Evolutionary conservation across 495 filamentous ascomycete genomes (phyloP).

Genomic region (Pyrenula massariospora): DNA sequence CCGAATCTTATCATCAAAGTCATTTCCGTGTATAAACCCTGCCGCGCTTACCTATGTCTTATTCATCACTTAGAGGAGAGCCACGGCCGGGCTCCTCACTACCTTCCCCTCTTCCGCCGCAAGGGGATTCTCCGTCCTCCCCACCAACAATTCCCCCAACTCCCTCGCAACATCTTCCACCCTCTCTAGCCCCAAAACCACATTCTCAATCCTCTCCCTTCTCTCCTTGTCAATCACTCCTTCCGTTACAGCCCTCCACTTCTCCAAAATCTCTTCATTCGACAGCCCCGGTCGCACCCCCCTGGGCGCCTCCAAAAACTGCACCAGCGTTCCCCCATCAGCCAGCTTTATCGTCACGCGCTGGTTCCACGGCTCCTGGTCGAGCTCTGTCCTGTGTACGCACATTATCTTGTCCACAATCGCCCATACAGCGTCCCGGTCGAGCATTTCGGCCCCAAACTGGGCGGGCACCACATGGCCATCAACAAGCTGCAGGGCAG

Average conservation of each 20-base stretch:
- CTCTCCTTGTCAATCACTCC: slow-evolving; percentile 14
- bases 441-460: slow-evolving; percentile 18
- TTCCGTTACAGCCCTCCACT: slow-evolving; percentile 17
- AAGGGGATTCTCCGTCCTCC: neutral
- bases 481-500: slow-evolving; percentile 27
- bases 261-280: slow-evolving; percentile 24
- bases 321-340: too few relatives aligned
- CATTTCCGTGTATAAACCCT: neutral
- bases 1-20: neutral
- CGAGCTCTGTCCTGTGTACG: slow-evolving; percentile 13
- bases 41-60: neutral
- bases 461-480: slow-evolving; percentile 19
- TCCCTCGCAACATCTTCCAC: slow-evolving; percentile 6
- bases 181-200: slow-evolving; percentile 16
- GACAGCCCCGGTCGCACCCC: slow-evolving; percentile 16
- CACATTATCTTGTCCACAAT: slow-evolving; percentile 24
- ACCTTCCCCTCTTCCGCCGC: neutral
- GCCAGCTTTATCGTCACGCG: slow-evolving; percentile 2
- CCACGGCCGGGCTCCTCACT: neutral
- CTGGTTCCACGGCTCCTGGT: slow-evolving; percentile 5
- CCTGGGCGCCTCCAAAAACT: slow-evolving; percentile 11
- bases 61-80: neutral
- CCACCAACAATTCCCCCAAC: neutral
- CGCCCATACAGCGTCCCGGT: slow-evolving; percentile 25
- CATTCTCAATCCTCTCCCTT: slow-evolving; percentile 19